These are phyloP conservation scores for Boechera divaricarpa DNA, from an alignment of 345 rosid species.

Conservation along the genomic window DNA sequence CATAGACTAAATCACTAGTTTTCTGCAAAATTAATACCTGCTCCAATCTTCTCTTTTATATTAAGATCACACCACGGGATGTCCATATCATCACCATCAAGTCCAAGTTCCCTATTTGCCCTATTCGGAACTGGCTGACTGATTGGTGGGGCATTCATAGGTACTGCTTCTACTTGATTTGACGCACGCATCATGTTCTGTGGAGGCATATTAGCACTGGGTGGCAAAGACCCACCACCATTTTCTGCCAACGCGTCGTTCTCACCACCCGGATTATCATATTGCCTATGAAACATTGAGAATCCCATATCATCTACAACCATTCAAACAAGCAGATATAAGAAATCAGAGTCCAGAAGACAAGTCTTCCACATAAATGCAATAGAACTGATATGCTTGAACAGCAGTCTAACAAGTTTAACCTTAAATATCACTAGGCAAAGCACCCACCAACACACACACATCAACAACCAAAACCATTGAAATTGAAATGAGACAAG, in stretches of 20 bases:
- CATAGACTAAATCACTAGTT: constrained; percentile 7
- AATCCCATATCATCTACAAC: constrained; percentile 59
- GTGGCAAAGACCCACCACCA: constrained; percentile 51
- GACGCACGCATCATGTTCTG: constrained; percentile 52
- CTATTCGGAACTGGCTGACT: constrained; percentile 52
- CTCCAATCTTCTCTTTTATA: constrained; percentile 92
- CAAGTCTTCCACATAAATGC: constrained; percentile 21
- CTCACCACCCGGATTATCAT: constrained; percentile 55
- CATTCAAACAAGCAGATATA: constrained; percentile 37
- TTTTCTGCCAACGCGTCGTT: constrained; percentile 53
- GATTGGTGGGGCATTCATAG: constrained; percentile 53
- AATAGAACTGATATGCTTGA: constrained; percentile 20
- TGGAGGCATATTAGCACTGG: constrained; percentile 46
- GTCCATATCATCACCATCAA: constrained; percentile 86
- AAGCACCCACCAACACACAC: constrained; percentile 6
- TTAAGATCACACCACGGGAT: constrained; percentile 93
- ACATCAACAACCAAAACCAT: constrained; percentile 22
- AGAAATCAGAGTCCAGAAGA: constrained; percentile 30
- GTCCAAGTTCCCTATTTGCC: constrained; percentile 59
- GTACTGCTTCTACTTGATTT: constrained; percentile 51
- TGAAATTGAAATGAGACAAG: not conserved
- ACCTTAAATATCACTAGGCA: constrained; percentile 2
- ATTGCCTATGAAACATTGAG: constrained; percentile 58
- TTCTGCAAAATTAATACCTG: constrained; percentile 61
- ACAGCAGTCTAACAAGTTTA: constrained; percentile 7